phyloP scores from a whole-genome alignment of 805 yeast species.

The Vanderwaltozyma verrucispora region DNA sequence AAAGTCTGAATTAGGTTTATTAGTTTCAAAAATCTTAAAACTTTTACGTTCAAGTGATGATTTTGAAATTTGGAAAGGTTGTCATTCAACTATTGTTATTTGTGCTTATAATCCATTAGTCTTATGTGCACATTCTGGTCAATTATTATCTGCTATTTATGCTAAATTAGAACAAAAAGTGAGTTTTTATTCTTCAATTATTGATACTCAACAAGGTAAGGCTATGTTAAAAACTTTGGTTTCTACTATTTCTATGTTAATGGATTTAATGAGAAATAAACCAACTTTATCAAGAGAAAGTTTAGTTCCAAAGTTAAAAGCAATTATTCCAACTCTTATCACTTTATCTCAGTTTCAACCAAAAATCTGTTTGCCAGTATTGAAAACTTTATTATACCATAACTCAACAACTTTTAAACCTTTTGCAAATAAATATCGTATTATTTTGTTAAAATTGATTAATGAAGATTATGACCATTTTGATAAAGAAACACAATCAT shows the following conservation, averaged over 20 bases:
- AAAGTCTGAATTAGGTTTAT: constrained; percentile 24
- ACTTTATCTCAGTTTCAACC: constrained; percentile 33
- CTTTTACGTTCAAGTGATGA: constrained; percentile 35
- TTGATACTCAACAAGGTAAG: constrained; percentile 14
- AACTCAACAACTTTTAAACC: constrained; percentile 81
- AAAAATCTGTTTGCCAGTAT: constrained; percentile 30
- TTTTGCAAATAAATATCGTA: constrained; percentile 51
- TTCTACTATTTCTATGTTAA: constrained; percentile 22
- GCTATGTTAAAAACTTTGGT: constrained; percentile 22
- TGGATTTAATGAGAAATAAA: constrained; percentile 54
- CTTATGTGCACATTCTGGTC: constrained; percentile 25
- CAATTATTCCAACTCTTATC: constrained; percentile 45
- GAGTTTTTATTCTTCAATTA: constrained; percentile 13
- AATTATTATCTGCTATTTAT: constrained; percentile 19
- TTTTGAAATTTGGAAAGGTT: constrained; percentile 49
- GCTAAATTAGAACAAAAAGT: constrained; percentile 22
- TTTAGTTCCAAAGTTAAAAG: constrained; percentile 67
- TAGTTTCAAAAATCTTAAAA: constrained; percentile 32
- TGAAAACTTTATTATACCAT: constrained; percentile 36
- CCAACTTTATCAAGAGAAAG: constrained; percentile 77
- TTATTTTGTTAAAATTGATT: constrained; percentile 32
- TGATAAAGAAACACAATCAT: constrained; percentile 31
- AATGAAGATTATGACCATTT: constrained; percentile 30
- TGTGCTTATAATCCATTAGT: constrained; percentile 28
- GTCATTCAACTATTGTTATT: constrained; percentile 40